phyloP scores from a whole-genome alignment of 2,329 filamentous ascomycete genomes.

The Chrysoporthe puriensis region DNA sequence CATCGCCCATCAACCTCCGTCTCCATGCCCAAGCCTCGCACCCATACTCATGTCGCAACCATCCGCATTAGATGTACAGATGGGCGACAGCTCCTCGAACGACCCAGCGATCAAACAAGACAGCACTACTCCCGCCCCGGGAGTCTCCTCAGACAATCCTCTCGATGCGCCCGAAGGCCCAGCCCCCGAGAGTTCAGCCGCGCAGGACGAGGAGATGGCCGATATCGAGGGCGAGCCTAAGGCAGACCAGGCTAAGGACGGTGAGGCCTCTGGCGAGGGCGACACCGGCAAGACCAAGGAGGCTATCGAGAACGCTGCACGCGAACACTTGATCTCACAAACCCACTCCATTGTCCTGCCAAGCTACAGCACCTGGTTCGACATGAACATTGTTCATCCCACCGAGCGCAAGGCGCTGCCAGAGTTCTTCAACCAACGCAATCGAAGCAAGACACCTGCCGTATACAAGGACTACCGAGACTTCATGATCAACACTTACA shows the following conservation, averaged over 20 bases:
- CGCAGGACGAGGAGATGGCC: constrained; percentile 81
- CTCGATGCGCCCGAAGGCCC: constrained; percentile 70
- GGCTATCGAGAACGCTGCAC: constrained; percentile 80
- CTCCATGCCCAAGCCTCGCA: neutral
- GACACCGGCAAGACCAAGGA: constrained; percentile 69
- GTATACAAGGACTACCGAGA: constrained; percentile 99
- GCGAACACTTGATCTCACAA: constrained; percentile 89
- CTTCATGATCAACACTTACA: constrained; percentile 99
- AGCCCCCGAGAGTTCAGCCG: constrained; percentile 62
- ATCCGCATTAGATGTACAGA: constrained; percentile 59
- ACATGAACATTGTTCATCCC: constrained; percentile 90
- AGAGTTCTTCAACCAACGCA: constrained; percentile 98
- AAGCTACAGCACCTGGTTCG: constrained; percentile 98
- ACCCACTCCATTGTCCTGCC: constrained; percentile 95
- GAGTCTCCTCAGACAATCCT: constrained; percentile 61
- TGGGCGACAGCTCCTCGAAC: constrained; percentile 55
- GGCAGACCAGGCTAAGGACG: constrained; percentile 46
- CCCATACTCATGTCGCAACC: constrained; percentile 4
- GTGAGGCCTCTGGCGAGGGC: constrained; percentile 53
- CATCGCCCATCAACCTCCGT: neutral
- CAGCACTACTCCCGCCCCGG: constrained; percentile 60
- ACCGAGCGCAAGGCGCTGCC: constrained; percentile 94
- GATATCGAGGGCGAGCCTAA: constrained; percentile 53
- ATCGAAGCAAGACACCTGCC: constrained; percentile 95
- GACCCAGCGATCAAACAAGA: constrained; percentile 64